Conservation (phyloP, 2,329 filamentous ascomycete genomes). For the Fusarium torreyae region DNA sequence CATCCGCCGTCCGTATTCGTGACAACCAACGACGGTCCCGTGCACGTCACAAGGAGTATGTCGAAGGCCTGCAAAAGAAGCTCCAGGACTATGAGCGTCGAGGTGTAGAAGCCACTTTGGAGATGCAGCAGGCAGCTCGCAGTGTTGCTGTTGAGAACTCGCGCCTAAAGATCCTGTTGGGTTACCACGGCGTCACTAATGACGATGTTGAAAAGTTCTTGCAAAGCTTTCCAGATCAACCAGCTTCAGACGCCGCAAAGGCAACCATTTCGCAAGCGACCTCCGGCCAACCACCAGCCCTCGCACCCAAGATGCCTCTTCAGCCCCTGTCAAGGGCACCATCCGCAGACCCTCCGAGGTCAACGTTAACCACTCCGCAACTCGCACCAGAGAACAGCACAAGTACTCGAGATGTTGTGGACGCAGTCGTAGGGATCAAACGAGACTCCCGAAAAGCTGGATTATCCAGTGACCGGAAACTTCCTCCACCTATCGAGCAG, state of each 20-base stretch:
- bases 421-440: conserved; percentile 49
- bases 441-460: conserved; percentile 39
- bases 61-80: conserved; percentile 63
- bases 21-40: conserved; percentile 69
- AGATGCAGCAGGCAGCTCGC: conserved; percentile 69
- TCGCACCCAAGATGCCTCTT: conserved; percentile 40
- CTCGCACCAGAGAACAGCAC: conserved; percentile 38
- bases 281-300: conserved; percentile 21
- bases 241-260: conserved; percentile 50
- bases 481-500: conserved; percentile 37
- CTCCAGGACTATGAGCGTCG: conserved; percentile 64
- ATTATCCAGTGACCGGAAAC: conserved; percentile 11
- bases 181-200: conserved; percentile 56
- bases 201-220: conserved; percentile 60
- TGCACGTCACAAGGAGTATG: conserved; percentile 65
- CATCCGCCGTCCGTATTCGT: conserved; percentile 59
- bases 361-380: conserved; percentile 29
- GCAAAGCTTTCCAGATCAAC: conserved; percentile 54
- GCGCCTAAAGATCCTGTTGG: conserved; percentile 60
- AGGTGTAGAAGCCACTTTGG: conserved; percentile 64
- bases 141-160: conserved; percentile 65
- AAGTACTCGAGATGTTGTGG: conserved; percentile 48
- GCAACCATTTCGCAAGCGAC: conserved; percentile 43
- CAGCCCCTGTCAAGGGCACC: conserved; percentile 42
- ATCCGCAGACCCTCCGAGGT: conserved; percentile 36